These are phyloP conservation scores for Penicillium pulvis DNA, from an alignment of 495 filamentous ascomycete genomes.

Conservation along the genomic window DNA sequence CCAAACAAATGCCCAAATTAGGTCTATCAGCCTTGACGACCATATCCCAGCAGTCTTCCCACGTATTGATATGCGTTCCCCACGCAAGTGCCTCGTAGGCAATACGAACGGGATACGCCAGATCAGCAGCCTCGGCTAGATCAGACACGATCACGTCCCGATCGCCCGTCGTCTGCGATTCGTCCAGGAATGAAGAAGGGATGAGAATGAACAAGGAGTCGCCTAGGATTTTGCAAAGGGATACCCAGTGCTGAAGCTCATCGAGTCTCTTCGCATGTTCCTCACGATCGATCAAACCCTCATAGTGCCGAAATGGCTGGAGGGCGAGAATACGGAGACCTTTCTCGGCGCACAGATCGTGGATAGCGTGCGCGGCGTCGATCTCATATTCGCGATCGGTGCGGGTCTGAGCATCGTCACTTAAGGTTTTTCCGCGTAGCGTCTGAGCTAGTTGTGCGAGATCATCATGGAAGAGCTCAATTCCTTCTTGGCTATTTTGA, in stretches of 20 bases:
- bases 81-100: constrained; percentile 73
- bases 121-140: constrained; percentile 61
- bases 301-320: constrained; percentile 75
- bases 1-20: constrained; percentile 74
- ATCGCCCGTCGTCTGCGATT: constrained; percentile 53
- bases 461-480: constrained; percentile 35
- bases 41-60: constrained; percentile 70
- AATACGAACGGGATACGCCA: constrained; percentile 58
- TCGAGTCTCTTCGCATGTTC: constrained; percentile 54
- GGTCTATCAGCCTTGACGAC: constrained; percentile 60
- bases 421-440: constrained; percentile 11
- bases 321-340: constrained; percentile 60
- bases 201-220: constrained; percentile 65
- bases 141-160: constrained; percentile 58
- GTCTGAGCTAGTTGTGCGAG: constrained; percentile 26
- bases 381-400: constrained; percentile 28
- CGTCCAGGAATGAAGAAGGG: constrained; percentile 65
- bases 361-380: constrained; percentile 58
- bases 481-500: constrained; percentile 21
- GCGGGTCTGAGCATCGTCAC: constrained; percentile 1
- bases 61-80: constrained; percentile 68
- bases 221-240: constrained; percentile 56
- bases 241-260: constrained; percentile 65
- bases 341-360: constrained; percentile 53
- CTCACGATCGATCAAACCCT: constrained; percentile 61